Conservation (phyloP, 148 eudicot species). For the Dianthus caryophyllus region DNA sequence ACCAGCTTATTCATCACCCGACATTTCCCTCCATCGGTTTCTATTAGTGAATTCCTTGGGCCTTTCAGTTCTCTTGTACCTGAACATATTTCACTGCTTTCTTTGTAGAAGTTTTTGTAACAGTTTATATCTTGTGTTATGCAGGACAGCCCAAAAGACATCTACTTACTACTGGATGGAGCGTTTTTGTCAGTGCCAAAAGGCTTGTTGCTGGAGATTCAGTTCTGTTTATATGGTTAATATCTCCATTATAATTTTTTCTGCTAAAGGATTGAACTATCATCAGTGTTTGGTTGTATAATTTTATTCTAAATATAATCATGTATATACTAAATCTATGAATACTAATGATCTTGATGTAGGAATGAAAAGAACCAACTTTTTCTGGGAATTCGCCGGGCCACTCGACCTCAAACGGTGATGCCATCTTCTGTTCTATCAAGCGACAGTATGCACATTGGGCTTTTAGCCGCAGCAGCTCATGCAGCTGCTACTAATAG, state of each 20-base stretch:
- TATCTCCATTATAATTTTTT: not conserved
- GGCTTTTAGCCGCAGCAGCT: conserved; percentile 97
- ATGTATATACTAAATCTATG: not conserved
- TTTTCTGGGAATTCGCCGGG: conserved; percentile 93
- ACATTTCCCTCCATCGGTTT: not conserved
- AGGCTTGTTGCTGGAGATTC: conserved; percentile 99
- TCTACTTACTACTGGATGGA: conserved; percentile 98
- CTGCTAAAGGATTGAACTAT: not conserved
- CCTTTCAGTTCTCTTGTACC: not conserved
- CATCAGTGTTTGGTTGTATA: not conserved
- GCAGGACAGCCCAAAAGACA: conserved; percentile 99
- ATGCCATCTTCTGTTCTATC: conserved; percentile 99
- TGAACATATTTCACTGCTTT: not conserved
- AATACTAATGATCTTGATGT: conserved; percentile 2
- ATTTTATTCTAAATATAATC: not conserved
- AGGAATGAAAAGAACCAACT: conserved; percentile 99
- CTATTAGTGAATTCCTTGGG: not conserved
- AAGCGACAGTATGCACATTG: conserved; percentile 99
- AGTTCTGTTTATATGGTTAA: conserved; percentile 88
- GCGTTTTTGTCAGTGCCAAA: conserved; percentile 99
- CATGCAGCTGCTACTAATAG: conserved; percentile 99
- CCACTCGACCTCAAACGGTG: conserved; percentile 86
- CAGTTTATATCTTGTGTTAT: conserved; percentile 22
- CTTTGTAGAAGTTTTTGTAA: conserved; percentile 1
- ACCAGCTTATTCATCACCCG: not conserved